Evolutionary conservation across 176 grass and related monocot species (phyloP).

Genomic region (Cocos nucifera): DNA sequence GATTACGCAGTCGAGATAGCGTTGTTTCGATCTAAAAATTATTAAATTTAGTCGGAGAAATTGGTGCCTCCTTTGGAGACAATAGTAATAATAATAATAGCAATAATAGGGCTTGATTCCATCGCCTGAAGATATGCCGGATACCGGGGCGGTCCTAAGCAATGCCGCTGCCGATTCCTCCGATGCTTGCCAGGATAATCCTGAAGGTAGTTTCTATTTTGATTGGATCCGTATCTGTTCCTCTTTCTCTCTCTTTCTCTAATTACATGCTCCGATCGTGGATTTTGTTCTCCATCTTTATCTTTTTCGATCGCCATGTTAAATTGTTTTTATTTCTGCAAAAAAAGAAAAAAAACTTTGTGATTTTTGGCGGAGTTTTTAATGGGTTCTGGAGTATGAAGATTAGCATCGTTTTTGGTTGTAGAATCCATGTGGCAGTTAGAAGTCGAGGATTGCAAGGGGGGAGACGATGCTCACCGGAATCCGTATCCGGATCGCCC

Average conservation of each 20-base stretch:
- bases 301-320: background rate
- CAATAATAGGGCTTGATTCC: no score
- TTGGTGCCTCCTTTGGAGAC: no score
- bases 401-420: background rate
- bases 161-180: conserved; percentile 13
- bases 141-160: background rate
- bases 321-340: no score
- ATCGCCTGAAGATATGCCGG: no score
- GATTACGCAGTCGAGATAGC: no score
- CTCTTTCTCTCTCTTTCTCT: background rate
- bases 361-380: no score
- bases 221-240: background rate
- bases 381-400: no score
- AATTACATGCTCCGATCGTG: background rate
- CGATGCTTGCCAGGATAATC: background rate
- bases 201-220: conserved; percentile 7
- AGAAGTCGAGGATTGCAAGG: conserved; percentile 1
- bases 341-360: no score
- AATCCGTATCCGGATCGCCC: conserved; percentile 18
- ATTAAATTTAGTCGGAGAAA: no score
- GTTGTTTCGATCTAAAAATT: no score
- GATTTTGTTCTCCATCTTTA: background rate
- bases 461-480: background rate
- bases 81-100: no score
- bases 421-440: conserved; percentile 16